Conservation (phyloP, 2,329 filamentous ascomycete genomes). For the Sarocladiaceae sp. region DNA sequence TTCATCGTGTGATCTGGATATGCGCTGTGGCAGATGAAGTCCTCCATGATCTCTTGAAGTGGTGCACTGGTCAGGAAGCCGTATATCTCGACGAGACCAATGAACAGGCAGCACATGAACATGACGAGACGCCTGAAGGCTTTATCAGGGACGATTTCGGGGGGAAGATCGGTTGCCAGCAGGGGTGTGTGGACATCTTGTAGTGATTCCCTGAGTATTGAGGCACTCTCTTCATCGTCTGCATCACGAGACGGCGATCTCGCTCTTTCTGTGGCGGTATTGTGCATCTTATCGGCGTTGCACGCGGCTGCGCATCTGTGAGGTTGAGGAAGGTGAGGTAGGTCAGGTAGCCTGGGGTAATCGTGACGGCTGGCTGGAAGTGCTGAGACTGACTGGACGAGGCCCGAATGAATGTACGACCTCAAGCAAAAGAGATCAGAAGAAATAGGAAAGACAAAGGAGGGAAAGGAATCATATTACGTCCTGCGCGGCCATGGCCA, state of each 20-base stretch:
- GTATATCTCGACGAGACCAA: constrained; percentile 38
- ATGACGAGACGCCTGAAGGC: constrained; percentile 23
- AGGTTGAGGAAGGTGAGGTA: too few species aligned
- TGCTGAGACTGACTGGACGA: too few species aligned
- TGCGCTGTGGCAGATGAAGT: constrained; percentile 44
- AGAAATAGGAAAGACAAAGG: background rate
- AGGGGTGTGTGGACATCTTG: constrained; percentile 1
- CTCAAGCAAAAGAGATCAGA: too few species aligned
- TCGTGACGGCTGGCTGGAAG: too few species aligned
- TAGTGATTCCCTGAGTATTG: too few species aligned
- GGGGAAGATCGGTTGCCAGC: background rate
- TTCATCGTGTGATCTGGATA: constrained; percentile 33
- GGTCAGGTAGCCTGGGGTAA: too few species aligned
- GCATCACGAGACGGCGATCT: too few species aligned
- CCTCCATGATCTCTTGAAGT: constrained; percentile 43
- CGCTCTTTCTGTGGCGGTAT: too few species aligned
- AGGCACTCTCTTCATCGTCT: too few species aligned
- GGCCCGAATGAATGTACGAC: too few species aligned
- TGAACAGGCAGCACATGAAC: constrained; percentile 27
- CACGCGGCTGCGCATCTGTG: too few species aligned
- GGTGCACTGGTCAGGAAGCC: constrained; percentile 33
- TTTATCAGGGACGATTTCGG: constrained; percentile 11
- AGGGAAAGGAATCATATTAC: background rate
- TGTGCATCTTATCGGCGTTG: too few species aligned
- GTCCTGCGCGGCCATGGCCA: background rate